Evolutionary conservation across 805 yeast genomes (phyloP).

Genomic region (Kodamaea laetipori): DNA sequence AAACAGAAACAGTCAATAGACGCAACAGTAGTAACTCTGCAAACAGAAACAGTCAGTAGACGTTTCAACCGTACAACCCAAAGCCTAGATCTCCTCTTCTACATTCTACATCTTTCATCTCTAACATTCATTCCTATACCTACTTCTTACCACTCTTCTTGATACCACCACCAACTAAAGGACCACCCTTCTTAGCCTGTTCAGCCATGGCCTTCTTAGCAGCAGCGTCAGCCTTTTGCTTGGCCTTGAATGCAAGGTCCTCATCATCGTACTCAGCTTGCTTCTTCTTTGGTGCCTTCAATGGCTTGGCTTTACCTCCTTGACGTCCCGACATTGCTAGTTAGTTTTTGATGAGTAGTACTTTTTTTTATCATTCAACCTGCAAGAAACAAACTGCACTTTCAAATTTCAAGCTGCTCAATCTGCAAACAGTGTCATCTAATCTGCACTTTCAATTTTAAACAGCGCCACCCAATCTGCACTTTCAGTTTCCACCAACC

Average conservation of each 20-base stretch:
- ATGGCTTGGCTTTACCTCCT: conserved; percentile 95
- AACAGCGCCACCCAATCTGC: no score
- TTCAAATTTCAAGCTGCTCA: no score
- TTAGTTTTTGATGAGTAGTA: neutral
- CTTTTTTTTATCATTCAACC: neutral
- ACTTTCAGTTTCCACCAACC: no score
- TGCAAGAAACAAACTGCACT: neutral
- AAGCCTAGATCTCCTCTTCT: no score
- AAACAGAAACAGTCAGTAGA: no score
- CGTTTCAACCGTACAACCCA: no score
- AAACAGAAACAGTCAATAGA: no score
- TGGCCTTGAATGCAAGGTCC: conserved; percentile 85
- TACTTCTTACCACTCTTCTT: conserved; percentile 66
- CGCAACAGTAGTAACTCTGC: no score
- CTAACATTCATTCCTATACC: neutral
- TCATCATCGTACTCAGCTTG: conserved; percentile 80
- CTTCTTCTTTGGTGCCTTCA: conserved; percentile 83
- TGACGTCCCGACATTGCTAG: conserved; percentile 90
- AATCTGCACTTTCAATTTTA: no score
- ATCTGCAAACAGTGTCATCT: neutral
- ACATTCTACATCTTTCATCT: no score
- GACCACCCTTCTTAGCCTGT: conserved; percentile 87
- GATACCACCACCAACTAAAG: conserved; percentile 91
- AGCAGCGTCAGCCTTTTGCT: conserved; percentile 92
- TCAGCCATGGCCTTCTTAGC: conserved; percentile 90